Base-by-base conservation (phyloP, 2,329 filamentous ascomycete species). In the Pseudocercospora ulei region DNA sequence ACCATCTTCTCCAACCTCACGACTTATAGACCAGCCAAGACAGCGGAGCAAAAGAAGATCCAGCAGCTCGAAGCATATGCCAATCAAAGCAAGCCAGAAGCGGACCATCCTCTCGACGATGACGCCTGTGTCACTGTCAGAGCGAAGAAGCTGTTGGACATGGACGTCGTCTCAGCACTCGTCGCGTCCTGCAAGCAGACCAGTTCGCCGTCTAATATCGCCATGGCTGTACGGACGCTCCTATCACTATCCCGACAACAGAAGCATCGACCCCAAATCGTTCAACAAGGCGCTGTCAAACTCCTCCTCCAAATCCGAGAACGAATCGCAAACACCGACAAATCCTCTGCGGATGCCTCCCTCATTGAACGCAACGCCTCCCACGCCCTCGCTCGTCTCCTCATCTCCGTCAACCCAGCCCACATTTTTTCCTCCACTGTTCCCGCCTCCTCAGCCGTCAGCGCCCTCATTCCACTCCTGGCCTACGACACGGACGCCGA, bases 11-110 rank as follows among this genome's bases (percentile, higher is more conserved):
- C 76, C 38, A 95, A 96, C 56, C 66, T 98, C 35, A 93, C 85
- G 8, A 71, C 74, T 18, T 96, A 93, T 58, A 72, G 75, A 25
- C 86, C 86, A 4, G 68, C 69, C 5, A 69, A 87, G 25, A 80
- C 84, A 0, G 88, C 95, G 47, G 90, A 98, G 61, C 81, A 95
- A 54, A 90, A 88, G 65, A 85, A 83, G 56, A 84, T 98, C 66
- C 75, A 75, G 4, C 83, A 98, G 59, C 72, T 98, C 28, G 95
- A 93, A 66, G 84, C 86, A 2, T 98, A 96, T 54, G 90, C 90
- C 8, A 84, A 93, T 56, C 82, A 85, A 0, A 78, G 78, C 3
- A 86, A 84, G 54, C 62, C 66, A 1, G 58, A 68, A 0, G 65
- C 70, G 2, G 67, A 72, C 0, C 76, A 87, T 55, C 74, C 76